A percentile compares a stretch with the other conserved stretches of the same genome.
Evolutionary conservation across 2,329 filamentous ascomycete genomes (phyloP).

Genomic region (Colletotrichum zoysiae): DNA sequence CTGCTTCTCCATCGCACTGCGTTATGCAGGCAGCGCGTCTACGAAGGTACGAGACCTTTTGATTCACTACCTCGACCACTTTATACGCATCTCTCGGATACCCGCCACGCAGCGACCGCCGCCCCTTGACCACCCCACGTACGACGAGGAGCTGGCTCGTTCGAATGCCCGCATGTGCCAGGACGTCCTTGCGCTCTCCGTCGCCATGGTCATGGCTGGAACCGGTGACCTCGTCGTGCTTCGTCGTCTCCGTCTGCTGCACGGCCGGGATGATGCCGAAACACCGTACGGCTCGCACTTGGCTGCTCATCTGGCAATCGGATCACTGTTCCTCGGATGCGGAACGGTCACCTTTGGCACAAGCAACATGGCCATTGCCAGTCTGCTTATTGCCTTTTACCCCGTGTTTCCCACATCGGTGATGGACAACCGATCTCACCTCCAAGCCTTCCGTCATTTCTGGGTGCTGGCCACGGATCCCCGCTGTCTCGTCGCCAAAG

Average conservation of each 20-base stretch:
- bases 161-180: conserved; percentile 92
- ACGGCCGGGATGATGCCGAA: conserved; percentile 86
- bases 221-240: conserved; percentile 91
- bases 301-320: conserved; percentile 91
- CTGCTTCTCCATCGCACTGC: conserved; percentile 82
- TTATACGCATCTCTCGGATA: conserved; percentile 81
- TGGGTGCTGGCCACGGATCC: conserved; percentile 96
- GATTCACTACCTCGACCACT: conserved; percentile 86
- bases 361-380: conserved; percentile 86
- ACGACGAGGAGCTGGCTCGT: conserved; percentile 86
- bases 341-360: conserved; percentile 94
- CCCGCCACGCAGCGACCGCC: conserved; percentile 49
- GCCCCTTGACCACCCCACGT: conserved; percentile 58
- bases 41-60: conserved; percentile 82
- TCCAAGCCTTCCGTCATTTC: conserved; percentile 96
- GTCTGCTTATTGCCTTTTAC: conserved; percentile 91
- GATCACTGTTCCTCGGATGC: conserved; percentile 89
- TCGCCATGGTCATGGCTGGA: conserved; percentile 93
- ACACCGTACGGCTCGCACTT: conserved; percentile 95
- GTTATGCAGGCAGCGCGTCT: conserved; percentile 80
- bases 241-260: conserved; percentile 85
- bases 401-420: conserved; percentile 90
- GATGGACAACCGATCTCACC: conserved; percentile 92
- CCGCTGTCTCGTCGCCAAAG: conserved; percentile 88
- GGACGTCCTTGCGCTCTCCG: conserved; percentile 85